Conservation (phyloP, 805 yeast species). For the Wickerhamiella azymoides region DNA sequence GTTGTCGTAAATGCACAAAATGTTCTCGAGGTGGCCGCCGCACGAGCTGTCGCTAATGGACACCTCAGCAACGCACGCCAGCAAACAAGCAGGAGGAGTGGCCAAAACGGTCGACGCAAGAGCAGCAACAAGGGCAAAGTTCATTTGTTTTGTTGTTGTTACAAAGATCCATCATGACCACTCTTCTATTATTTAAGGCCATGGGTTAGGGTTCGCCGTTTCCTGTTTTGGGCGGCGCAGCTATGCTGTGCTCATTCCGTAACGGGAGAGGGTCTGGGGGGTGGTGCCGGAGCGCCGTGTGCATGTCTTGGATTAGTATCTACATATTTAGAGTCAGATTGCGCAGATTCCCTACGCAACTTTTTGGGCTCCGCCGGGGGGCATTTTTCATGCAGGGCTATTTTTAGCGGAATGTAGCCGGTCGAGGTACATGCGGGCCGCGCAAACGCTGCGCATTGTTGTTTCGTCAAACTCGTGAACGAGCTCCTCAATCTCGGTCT, state of each 20-base stretch:
- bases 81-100: conserved; percentile 82
- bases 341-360: too few species aligned
- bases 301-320: too few species aligned
- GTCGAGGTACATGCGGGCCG: conserved; percentile 11
- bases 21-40: conserved; percentile 37
- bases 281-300: too few species aligned
- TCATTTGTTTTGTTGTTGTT: conserved; percentile 14
- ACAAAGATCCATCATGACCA: not conserved
- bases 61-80: conserved; percentile 75
- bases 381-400: not conserved
- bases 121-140: conserved; percentile 27
- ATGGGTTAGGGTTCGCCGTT: conserved; percentile 8
- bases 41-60: conserved; percentile 22
- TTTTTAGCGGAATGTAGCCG: conserved; percentile 7
- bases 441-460: conserved; percentile 14
- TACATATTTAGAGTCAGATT: too few species aligned
- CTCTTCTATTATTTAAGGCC: not conserved
- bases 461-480: conserved; percentile 17
- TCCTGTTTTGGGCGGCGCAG: not conserved
- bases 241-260: too few species aligned
- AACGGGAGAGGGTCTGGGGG: too few species aligned
- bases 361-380: too few species aligned
- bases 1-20: conserved; percentile 35
- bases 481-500: conserved; percentile 5
- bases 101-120: conserved; percentile 37